Evolutionary conservation across 2,329 filamentous ascomycete genomes (phyloP).

Genomic region (Trichoderma sp.): DNA sequence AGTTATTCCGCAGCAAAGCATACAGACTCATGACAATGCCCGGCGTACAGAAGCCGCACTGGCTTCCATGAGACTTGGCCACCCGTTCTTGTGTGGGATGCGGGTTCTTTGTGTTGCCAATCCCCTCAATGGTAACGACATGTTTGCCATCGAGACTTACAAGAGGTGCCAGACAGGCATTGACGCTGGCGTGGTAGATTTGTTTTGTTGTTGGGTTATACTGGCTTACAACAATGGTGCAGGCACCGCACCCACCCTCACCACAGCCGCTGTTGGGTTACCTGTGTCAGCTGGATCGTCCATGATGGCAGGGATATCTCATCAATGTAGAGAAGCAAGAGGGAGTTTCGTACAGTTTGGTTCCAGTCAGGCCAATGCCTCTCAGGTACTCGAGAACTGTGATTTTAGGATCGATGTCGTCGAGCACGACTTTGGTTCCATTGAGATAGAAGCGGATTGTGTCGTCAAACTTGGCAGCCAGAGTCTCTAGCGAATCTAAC

Average conservation of each 20-base stretch:
- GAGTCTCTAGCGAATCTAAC: constrained; percentile 35
- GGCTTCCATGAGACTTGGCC: constrained; percentile 86
- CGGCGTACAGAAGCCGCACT: constrained; percentile 93
- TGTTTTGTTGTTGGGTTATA: constrained; percentile 87
- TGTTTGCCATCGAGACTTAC: constrained; percentile 96
- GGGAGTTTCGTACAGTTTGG: constrained; percentile 64
- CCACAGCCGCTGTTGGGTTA: constrained; percentile 66
- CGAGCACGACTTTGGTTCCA: constrained; percentile 82
- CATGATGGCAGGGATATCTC: not conserved
- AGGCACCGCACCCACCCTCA: constrained; percentile 94
- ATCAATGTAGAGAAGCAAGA: not conserved
- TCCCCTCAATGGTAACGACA: constrained; percentile 95
- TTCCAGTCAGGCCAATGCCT: constrained; percentile 89
- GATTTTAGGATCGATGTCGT: constrained; percentile 84
- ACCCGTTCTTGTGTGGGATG: constrained; percentile 91
- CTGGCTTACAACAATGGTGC: constrained; percentile 92
- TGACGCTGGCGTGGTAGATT: constrained; percentile 95
- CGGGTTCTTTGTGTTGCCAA: constrained; percentile 81
- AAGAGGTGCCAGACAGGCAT: constrained; percentile 90
- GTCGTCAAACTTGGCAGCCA: constrained; percentile 80
- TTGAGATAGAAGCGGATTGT: constrained; percentile 92
- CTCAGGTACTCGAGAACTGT: constrained; percentile 91
- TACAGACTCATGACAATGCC: constrained; percentile 98
- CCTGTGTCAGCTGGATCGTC: constrained; percentile 13
- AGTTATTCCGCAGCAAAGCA: constrained; percentile 82